Conservation (phyloP, 1,139 yeast genomes). For the Pichia norvegensis region DNA sequence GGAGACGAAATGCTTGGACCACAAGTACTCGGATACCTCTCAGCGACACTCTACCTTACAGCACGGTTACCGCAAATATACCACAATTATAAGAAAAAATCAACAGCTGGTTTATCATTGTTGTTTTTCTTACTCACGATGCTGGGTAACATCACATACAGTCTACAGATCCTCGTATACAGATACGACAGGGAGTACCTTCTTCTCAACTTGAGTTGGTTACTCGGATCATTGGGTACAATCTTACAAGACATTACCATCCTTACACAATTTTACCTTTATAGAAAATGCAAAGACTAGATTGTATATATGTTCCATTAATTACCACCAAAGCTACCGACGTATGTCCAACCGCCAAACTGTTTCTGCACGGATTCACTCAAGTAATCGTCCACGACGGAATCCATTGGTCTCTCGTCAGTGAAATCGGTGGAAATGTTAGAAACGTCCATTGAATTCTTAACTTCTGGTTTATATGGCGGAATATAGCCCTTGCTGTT, state of each 20-base stretch:
- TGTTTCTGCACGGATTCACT: conserved; percentile 91
- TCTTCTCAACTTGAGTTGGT: conserved; percentile 61
- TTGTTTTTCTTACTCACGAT: conserved; percentile 69
- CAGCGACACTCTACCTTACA: conserved; percentile 63
- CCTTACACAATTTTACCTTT: conserved; percentile 57
- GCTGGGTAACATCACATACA: conserved; percentile 69
- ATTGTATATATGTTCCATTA: not conserved
- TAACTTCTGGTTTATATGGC: conserved; percentile 91
- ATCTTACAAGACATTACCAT: conserved; percentile 59
- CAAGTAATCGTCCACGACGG: conserved; percentile 85
- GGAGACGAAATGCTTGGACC: conserved; percentile 39
- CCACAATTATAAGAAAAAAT: conserved; percentile 59
- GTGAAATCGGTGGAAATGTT: conserved; percentile 93
- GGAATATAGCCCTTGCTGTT: conserved; percentile 86
- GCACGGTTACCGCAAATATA: conserved; percentile 77
- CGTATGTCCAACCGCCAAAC: conserved; percentile 98
- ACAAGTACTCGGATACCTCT: conserved; percentile 61
- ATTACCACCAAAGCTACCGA: conserved; percentile 42
- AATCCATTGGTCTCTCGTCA: conserved; percentile 86
- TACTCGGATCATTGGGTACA: conserved; percentile 68
- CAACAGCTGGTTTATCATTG: conserved; percentile 68
- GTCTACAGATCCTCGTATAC: conserved; percentile 63
- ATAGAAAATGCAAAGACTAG: conserved; percentile 27
- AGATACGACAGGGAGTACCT: conserved; percentile 56
- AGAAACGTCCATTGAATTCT: conserved; percentile 78